Base-by-base conservation (phyloP, 2,329 filamentous ascomycete species). In the Paramyrothecium sp. region DNA sequence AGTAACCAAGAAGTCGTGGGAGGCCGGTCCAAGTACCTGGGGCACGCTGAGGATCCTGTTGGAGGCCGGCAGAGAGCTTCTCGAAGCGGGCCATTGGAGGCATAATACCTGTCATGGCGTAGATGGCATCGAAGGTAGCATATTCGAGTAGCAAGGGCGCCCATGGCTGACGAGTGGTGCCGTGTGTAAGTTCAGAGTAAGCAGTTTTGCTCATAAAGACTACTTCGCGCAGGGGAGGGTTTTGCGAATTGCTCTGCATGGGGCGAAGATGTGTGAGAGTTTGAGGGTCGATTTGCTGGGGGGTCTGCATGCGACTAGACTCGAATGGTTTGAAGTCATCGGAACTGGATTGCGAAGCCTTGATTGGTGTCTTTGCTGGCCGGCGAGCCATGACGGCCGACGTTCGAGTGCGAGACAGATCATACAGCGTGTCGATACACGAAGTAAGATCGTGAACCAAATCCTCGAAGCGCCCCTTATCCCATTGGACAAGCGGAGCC, bases 401-500 rank as follows among this genome's bases (percentile, higher is more conserved):
- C 1, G 81, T 79, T 20, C 89, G 79, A 16, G 88, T 89, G 53
- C 87, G 78, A 0, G 89, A 92, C 16, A 93, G 78, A 66, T 92
- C 89, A 69, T 90, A 92, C 1, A 94, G 80, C 0, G 88, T 91
- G 71, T 93, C 90, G 69, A 93, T 91, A 2, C 89, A 91, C 7
- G 85, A 84, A 17, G 89, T 92, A 61, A 93, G 77, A 65, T 93
- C 89, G 60, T 83, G 82, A 44, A 92, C 83, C 16, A 93, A 77
- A 65, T 92, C 89, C 65, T 90, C 86, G 64, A 93, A 92, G 55
- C 88, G 83, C n/a, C 78, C 77, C 69, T 88, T 89, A 73, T 91
- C 87, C 81, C 86, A 90, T 46, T 82, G 79, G 51, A 88, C 81
- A 61, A 87, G 69, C 0, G 81, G 76, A 5, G 75, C 71, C 68